Evolutionary conservation across 371 early-diverging fungal genomes (phyloP).

Genomic region (Apophysomyces variabilis): DNA sequence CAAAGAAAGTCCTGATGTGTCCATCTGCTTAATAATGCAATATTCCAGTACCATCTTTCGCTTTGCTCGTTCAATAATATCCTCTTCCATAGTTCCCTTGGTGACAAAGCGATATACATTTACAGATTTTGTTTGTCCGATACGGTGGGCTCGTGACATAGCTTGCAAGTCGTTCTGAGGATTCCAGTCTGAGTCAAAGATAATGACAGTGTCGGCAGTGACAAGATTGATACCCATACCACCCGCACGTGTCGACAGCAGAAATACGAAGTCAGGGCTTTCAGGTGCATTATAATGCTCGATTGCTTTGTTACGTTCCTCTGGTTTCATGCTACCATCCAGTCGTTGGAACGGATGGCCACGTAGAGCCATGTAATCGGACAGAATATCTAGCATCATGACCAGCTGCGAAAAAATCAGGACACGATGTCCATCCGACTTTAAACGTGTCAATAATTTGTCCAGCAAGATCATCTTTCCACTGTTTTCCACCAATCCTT

Average conservation of each 20-base stretch:
- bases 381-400: constrained; percentile 91
- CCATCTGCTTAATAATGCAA: constrained; percentile 98
- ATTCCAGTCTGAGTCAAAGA: constrained; percentile 99
- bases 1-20: constrained; percentile 86
- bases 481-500: constrained; percentile 84
- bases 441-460: constrained; percentile 86
- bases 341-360: constrained; percentile 93
- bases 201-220: constrained; percentile 98
- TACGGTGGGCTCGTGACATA: constrained; percentile 99
- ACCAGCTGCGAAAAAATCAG: constrained; percentile 97
- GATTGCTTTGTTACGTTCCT: constrained; percentile 94
- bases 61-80: constrained; percentile 97
- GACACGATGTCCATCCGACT: constrained; percentile 90
- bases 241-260: constrained; percentile 98
- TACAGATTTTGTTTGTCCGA: constrained; percentile 98
- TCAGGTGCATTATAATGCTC: constrained; percentile 98
- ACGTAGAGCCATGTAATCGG: constrained; percentile 87
- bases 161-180: constrained; percentile 99
- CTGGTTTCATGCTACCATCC: constrained; percentile 94
- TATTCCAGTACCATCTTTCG: constrained; percentile 98
- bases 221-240: constrained; percentile 99
- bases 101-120: constrained; percentile 98
- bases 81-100: constrained; percentile 98
- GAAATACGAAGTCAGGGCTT: constrained; percentile 95
- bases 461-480: constrained; percentile 97